These are phyloP conservation scores for Suillus lakei DNA, from an alignment of 768 basidiomycete species.

Conservation along the genomic window DNA sequence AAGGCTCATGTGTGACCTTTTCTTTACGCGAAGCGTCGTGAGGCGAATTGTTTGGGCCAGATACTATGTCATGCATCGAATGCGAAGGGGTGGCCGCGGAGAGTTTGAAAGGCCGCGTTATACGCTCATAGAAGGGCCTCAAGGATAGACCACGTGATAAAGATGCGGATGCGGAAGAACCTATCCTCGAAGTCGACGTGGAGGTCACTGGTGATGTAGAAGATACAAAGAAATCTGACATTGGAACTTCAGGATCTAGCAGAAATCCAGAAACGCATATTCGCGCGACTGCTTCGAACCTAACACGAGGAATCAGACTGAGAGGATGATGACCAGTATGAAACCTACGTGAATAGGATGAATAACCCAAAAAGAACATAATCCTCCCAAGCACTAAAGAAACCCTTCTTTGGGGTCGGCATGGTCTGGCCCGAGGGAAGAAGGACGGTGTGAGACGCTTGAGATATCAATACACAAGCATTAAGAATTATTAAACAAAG, in stretches of 20 bases:
- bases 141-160: constrained; percentile 52
- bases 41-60: background rate
- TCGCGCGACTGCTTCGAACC: constrained; percentile 84
- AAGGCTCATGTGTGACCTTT: background rate
- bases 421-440: constrained; percentile 48
- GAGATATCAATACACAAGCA: constrained; percentile 80
- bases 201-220: constrained; percentile 38
- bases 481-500: constrained; percentile 84
- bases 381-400: constrained; percentile 92
- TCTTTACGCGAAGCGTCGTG: background rate
- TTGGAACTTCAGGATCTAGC: constrained; percentile 77
- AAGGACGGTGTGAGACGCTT: constrained; percentile 68
- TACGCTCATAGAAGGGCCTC: constrained; percentile 46
- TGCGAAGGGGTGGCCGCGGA: constrained; percentile 25
- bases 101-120: constrained; percentile 61
- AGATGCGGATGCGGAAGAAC: constrained; percentile 34
- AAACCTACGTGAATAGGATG: constrained; percentile 79
- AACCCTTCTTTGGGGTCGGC: constrained; percentile 60
- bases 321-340: background rate
- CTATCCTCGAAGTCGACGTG: constrained; percentile 28
- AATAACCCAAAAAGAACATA: constrained; percentile 84
- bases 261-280: constrained; percentile 90
- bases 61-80: constrained; percentile 14
- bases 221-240: constrained; percentile 52
- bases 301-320: constrained; percentile 32